phyloP scores from a whole-genome alignment of 2,329 filamentous ascomycete genomes.

The Fusarium avenaceum region DNA sequence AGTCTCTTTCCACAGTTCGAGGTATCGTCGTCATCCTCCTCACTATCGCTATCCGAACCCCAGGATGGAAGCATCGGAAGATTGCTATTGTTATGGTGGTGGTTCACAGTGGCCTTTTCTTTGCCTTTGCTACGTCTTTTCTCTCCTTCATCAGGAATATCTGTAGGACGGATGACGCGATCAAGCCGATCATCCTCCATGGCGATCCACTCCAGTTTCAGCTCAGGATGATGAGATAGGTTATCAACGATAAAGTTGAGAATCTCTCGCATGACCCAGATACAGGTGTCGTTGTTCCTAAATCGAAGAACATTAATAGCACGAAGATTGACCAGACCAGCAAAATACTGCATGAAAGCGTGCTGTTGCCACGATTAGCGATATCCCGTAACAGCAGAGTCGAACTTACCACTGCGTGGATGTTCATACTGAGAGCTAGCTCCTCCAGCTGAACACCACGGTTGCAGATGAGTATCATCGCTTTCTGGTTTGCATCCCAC shows the following conservation, averaged over 20 bases:
- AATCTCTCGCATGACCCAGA: constrained; percentile 69
- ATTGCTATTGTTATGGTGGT: constrained; percentile 31
- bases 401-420: constrained; percentile 65
- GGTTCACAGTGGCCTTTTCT: constrained; percentile 46
- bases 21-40: constrained; percentile 51
- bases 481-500: constrained; percentile 71
- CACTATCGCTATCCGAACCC: constrained; percentile 54
- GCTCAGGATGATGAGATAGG: constrained; percentile 66
- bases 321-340: constrained; percentile 62
- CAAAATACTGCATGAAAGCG: constrained; percentile 67
- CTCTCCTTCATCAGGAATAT: constrained; percentile 49
- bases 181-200: constrained; percentile 66
- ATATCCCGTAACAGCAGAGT: background rate
- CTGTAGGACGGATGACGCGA: constrained; percentile 60
- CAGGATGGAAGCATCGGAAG: constrained; percentile 51
- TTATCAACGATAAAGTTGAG: constrained; percentile 71
- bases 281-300: constrained; percentile 68
- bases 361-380: constrained; percentile 59
- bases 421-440: constrained; percentile 68
- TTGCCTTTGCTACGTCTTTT: constrained; percentile 55
- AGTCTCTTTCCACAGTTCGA: constrained; percentile 52
- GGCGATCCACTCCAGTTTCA: constrained; percentile 71
- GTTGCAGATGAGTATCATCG: constrained; percentile 66
- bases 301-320: constrained; percentile 69
- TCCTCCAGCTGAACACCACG: constrained; percentile 66